Evolutionary conservation across 148 eudicot genomes (phyloP).

Genomic region (Cornus suecica): DNA sequence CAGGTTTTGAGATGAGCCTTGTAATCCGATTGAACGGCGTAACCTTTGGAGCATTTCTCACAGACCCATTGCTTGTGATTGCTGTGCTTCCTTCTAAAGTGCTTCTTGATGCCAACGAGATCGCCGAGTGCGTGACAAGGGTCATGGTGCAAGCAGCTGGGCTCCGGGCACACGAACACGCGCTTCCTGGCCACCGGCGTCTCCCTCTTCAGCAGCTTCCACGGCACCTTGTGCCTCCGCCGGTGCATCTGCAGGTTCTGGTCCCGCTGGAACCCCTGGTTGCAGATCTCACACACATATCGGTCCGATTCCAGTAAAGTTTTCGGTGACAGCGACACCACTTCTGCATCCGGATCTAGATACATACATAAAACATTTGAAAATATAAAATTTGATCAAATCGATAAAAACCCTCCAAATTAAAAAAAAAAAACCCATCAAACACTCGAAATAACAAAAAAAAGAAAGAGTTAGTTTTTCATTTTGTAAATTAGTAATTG

Average conservation of each 20-base stretch:
- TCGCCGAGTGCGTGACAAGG: slow-evolving; percentile 93
- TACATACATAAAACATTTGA: too few species aligned
- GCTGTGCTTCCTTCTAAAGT: slow-evolving; percentile 80
- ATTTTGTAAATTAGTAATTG: too few species aligned
- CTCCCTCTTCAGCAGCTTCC: slow-evolving; percentile 83
- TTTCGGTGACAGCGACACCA: slow-evolving; percentile 78
- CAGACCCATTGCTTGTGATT: slow-evolving; percentile 86
- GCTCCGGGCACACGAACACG: slow-evolving; percentile 91
- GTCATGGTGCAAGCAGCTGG: slow-evolving; percentile 82
- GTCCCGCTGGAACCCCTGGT: slow-evolving; percentile 90
- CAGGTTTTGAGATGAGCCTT: slow-evolving; percentile 93
- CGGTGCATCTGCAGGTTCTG: slow-evolving; percentile 95
- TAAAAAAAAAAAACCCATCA: neutral
- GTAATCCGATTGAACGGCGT: slow-evolving; percentile 86
- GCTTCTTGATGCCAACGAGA: slow-evolving; percentile 88
- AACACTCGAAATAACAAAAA: neutral
- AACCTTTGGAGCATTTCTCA: slow-evolving; percentile 68
- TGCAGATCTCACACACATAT: slow-evolving; percentile 94
- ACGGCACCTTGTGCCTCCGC: slow-evolving; percentile 85
- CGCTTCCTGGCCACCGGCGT: slow-evolving; percentile 57
- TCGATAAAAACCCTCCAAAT: neutral
- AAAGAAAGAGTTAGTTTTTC: too few species aligned
- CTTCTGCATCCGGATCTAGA: slow-evolving; percentile 94
- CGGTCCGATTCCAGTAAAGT: slow-evolving; percentile 80
- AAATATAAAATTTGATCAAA: neutral